phyloP scores from a whole-genome alignment of 345 rosid species.

The Citrus hindsii region DNA sequence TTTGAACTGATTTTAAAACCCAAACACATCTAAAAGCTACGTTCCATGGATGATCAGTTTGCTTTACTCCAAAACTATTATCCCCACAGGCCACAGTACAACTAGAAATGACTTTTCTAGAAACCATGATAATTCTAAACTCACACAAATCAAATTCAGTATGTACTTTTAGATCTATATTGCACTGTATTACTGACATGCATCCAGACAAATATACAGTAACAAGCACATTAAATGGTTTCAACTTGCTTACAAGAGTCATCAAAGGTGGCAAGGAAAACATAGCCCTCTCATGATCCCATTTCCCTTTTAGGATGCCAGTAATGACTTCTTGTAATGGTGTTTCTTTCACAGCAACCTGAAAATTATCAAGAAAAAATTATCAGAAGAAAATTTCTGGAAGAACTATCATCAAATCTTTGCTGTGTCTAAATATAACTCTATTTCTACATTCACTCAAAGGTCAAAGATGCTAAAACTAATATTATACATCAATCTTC shows the following conservation, averaged over 20 bases:
- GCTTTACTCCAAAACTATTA: background rate
- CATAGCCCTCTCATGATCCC: constrained; percentile 88
- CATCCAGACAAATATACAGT: background rate
- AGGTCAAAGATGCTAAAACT: background rate
- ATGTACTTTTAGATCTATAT: background rate
- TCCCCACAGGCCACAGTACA: background rate
- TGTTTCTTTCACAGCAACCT: constrained; percentile 50
- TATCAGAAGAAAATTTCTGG: background rate
- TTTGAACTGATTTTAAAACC: background rate
- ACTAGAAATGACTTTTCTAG: background rate
- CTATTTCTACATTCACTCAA: background rate
- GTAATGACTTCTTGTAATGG: constrained; percentile 58
- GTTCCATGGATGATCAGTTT: background rate
- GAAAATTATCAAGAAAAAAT: constrained; percentile 16
- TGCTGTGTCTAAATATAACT: background rate
- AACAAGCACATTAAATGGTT: background rate
- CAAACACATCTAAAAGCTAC: background rate
- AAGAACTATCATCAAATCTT: background rate
- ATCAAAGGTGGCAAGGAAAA: constrained; percentile 93
- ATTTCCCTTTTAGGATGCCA: constrained; percentile 57
- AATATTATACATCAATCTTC: background rate
- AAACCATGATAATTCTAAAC: background rate
- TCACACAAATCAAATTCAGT: background rate
- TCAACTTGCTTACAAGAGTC: constrained; percentile 56
- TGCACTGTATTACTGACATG: background rate